Percentiles rank a stretch among this genome's conserved stretches.
Conservation (phyloP, 495 filamentous ascomycete genomes). For the Pseudomonodictys pantanalensis region DNA sequence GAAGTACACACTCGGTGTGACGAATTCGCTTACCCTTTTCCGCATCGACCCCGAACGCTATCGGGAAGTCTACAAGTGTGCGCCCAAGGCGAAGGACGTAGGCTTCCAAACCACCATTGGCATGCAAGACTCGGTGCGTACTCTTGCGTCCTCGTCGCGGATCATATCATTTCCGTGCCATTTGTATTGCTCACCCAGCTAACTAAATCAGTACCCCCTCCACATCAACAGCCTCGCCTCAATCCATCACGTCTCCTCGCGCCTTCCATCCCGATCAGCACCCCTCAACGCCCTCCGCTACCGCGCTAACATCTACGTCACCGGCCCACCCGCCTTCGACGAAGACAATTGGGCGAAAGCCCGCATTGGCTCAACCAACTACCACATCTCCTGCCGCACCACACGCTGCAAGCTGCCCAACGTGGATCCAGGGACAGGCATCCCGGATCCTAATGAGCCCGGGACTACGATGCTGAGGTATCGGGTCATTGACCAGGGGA, state of each 20-base stretch:
- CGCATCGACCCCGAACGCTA: conserved; percentile 59
- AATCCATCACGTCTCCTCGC: conserved; percentile 57
- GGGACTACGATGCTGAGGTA: conserved; percentile 66
- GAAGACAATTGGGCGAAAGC: conserved; percentile 82
- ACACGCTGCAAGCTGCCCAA: conserved; percentile 79
- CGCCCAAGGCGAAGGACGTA: conserved; percentile 63
- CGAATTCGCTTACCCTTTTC: conserved; percentile 67
- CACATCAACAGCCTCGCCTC: conserved; percentile 76
- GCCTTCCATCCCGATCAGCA: conserved; percentile 29
- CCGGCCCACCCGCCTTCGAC: conserved; percentile 58
- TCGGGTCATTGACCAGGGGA: conserved; percentile 71
- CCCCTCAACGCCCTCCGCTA: conserved; percentile 67
- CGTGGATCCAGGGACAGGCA: conserved; percentile 69
- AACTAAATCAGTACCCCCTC: conserved; percentile 64
- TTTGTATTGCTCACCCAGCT: neutral
- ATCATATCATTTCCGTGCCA: neutral
- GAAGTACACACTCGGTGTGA: conserved; percentile 59
- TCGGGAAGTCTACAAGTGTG: conserved; percentile 71
- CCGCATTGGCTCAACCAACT: conserved; percentile 51
- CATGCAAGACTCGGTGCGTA: conserved; percentile 75
- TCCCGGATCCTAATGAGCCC: conserved; percentile 69
- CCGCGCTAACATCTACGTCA: conserved; percentile 78
- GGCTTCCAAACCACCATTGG: conserved; percentile 76
- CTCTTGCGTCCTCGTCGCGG: neutral
- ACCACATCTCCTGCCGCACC: conserved; percentile 68